Percentiles rank a stretch among this genome's conserved stretches.
Evolutionary conservation across 345 rosid genomes (phyloP).

Genomic region (Populus nigra): DNA sequence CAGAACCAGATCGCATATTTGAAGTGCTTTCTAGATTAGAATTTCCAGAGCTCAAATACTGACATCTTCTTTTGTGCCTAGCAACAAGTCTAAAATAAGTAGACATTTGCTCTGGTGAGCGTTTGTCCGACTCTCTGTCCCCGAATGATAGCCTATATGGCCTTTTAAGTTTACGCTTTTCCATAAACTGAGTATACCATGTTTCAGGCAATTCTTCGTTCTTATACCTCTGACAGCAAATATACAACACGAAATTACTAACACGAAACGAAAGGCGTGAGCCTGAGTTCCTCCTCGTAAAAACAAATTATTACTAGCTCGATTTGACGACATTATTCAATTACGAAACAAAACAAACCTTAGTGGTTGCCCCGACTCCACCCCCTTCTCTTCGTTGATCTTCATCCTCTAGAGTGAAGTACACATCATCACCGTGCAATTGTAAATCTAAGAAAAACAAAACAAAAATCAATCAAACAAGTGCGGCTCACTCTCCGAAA

Average conservation of each 20-base stretch:
- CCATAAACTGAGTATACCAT: slow-evolving; percentile 84
- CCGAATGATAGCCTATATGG: slow-evolving; percentile 51
- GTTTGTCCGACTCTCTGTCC: slow-evolving; percentile 63
- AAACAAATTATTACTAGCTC: too few relatives aligned
- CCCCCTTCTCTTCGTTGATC: slow-evolving; percentile 50
- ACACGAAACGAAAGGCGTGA: too few relatives aligned
- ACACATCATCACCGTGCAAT: slow-evolving; percentile 82
- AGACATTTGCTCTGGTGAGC: slow-evolving; percentile 77
- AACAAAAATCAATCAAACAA: background rate
- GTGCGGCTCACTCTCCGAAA: background rate
- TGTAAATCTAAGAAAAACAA: slow-evolving; percentile 59
- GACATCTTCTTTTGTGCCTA: slow-evolving; percentile 76
- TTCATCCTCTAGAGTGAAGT: slow-evolving; percentile 68
- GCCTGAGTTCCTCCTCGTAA: too few relatives aligned
- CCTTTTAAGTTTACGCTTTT: slow-evolving; percentile 53
- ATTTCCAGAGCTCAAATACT: slow-evolving; percentile 27
- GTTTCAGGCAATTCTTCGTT: slow-evolving; percentile 81
- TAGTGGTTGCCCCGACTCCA: slow-evolving; percentile 30
- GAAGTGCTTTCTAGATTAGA: slow-evolving; percentile 33
- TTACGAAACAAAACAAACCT: slow-evolving; percentile 35
- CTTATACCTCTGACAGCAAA: slow-evolving; percentile 50
- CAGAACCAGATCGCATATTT: slow-evolving; percentile 39
- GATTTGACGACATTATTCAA: too few relatives aligned
- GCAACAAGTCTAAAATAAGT: slow-evolving; percentile 52
- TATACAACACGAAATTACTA: too few relatives aligned